phyloP scores from a whole-genome alignment of 1,284 basidiomycete species.

The Xerocomus minutiporus region DNA sequence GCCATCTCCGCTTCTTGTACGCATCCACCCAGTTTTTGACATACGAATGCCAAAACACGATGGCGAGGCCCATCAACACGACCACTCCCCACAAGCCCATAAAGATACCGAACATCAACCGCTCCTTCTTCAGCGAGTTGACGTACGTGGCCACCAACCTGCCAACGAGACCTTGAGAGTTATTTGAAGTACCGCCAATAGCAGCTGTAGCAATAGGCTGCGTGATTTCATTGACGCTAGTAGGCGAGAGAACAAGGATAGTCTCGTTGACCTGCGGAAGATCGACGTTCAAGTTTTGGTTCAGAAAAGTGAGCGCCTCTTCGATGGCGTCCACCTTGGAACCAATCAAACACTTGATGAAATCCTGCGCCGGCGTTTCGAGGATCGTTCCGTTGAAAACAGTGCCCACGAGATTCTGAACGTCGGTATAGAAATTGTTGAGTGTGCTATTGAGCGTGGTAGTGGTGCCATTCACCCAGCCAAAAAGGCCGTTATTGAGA shows the following conservation, averaged over 20 bases:
- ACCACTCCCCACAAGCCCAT: slow-evolving; percentile 77
- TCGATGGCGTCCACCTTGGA: slow-evolving; percentile 85
- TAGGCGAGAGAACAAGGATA: slow-evolving; percentile 71
- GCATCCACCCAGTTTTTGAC: slow-evolving; percentile 45
- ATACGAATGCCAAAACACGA: slow-evolving; percentile 67
- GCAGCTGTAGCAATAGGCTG: slow-evolving; percentile 77
- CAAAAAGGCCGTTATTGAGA: slow-evolving; percentile 85
- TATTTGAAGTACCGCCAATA: slow-evolving; percentile 55
- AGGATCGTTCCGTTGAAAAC: slow-evolving; percentile 84
- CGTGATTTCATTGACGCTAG: slow-evolving; percentile 69
- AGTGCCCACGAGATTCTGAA: slow-evolving; percentile 63
- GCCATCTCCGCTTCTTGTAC: slow-evolving; percentile 47
- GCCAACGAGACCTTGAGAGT: slow-evolving; percentile 65
- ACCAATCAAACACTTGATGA: slow-evolving; percentile 85
- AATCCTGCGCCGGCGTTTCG: slow-evolving; percentile 77
- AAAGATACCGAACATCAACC: slow-evolving; percentile 78
- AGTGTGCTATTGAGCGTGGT: slow-evolving; percentile 80
- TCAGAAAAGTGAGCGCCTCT: slow-evolving; percentile 86
- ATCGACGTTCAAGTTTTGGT: slow-evolving; percentile 78
- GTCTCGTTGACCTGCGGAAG: slow-evolving; percentile 71
- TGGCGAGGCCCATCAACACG: slow-evolving; percentile 62
- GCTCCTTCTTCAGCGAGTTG: slow-evolving; percentile 70
- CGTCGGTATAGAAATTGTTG: slow-evolving; percentile 68
- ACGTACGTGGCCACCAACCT: slow-evolving; percentile 73
- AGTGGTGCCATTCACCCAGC: slow-evolving; percentile 93